Evolutionary conservation across 108 stramenopile species (phyloP).

Genomic region (Asterionellopsis glacialis): DNA sequence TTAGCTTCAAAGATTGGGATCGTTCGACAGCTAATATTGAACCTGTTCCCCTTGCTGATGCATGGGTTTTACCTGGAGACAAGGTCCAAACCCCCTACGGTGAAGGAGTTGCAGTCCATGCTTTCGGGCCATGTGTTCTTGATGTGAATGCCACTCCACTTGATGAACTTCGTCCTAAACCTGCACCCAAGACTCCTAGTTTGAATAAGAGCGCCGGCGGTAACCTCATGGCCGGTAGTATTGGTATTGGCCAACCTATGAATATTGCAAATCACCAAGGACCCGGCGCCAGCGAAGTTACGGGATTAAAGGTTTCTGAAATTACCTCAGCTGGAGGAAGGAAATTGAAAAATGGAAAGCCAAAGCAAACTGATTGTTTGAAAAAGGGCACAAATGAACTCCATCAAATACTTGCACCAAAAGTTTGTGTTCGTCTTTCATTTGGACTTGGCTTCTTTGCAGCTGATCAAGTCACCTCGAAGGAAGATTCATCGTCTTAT

Average conservation of each 20-base stretch:
- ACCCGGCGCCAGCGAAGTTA: not conserved
- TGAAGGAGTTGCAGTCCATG: constrained; percentile 45
- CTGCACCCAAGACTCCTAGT: not conserved
- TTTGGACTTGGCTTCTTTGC: constrained; percentile 54
- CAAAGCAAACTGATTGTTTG: too few species aligned
- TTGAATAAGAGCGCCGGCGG: not conserved
- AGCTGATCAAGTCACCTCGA: constrained; percentile 10
- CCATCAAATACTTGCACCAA: constrained; percentile 22
- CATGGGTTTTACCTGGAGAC: constrained; percentile 79
- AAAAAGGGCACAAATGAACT: too few species aligned
- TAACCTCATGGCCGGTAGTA: too few species aligned
- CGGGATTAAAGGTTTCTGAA: not conserved
- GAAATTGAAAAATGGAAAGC: constrained; percentile 5
- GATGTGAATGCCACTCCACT: not conserved
- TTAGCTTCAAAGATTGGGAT: constrained; percentile 33
- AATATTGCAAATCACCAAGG: too few species aligned
- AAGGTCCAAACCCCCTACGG: constrained; percentile 69
- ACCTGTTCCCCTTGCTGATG: constrained; percentile 31
- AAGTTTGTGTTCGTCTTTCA: constrained; percentile 38
- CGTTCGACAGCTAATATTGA: constrained; percentile 6
- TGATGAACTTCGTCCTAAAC: not conserved
- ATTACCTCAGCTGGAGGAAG: constrained; percentile 4
- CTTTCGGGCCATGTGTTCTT: constrained; percentile 16
- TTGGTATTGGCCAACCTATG: too few species aligned
- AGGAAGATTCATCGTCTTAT: constrained; percentile 29